Evolutionary conservation across 176 grass and related monocot genomes (phyloP).

Genomic region (Lolium multiflorum): DNA sequence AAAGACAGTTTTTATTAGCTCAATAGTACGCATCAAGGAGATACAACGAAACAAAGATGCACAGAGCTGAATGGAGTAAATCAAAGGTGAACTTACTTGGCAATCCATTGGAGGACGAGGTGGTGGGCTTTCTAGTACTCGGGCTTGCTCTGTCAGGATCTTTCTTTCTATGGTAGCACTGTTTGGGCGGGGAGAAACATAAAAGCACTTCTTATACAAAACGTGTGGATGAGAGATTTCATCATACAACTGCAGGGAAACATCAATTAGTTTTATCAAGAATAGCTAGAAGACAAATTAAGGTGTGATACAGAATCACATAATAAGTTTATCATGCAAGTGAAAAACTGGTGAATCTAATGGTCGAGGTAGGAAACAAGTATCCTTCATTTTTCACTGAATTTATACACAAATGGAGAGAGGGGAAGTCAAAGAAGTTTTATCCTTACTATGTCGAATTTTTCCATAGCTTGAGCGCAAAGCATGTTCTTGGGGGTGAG

Average conservation of each 20-base stretch:
- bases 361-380: neutral
- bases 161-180: neutral
- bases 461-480: constrained; percentile 43
- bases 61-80: neutral
- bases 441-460: constrained; percentile 42
- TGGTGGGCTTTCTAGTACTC: constrained; percentile 20
- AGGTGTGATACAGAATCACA: neutral
- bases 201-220: constrained; percentile 49
- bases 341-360: neutral
- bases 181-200: constrained; percentile 13
- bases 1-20: no score
- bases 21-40: no score
- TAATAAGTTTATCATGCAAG: neutral
- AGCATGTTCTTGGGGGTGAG: constrained; percentile 6
- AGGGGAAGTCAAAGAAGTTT: neutral
- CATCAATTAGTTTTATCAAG: constrained; percentile 1
- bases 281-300: neutral
- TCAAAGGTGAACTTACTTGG: constrained; percentile 31
- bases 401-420: neutral
- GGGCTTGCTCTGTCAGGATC: constrained; percentile 27
- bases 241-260: constrained; percentile 28
- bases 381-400: neutral
- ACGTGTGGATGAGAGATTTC: neutral
- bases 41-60: no score
- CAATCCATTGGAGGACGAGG: constrained; percentile 49